Percentiles rank a stretch among this genome's conserved stretches.
Conservation (phyloP, 108 stramenopile species). For the Fragilariopsis cylindrus region DNA sequence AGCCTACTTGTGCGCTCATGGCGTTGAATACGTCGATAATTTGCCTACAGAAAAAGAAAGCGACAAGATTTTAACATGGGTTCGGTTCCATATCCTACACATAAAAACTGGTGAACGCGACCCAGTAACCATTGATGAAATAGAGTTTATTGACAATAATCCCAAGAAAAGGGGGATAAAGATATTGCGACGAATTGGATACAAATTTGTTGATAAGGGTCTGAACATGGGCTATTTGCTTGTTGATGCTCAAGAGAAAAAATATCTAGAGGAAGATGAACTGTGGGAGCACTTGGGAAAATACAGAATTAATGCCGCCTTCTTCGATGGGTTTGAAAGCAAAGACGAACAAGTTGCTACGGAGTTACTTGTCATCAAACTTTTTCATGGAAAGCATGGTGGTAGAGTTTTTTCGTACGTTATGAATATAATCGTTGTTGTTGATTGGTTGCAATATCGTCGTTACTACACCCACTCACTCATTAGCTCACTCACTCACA, state of each 20-base stretch:
- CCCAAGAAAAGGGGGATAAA: background rate
- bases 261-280: background rate
- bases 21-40: conserved; percentile 1
- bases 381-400: background rate
- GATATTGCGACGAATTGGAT: conserved; percentile 1
- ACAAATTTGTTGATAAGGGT: background rate
- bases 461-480: background rate
- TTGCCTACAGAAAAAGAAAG: background rate
- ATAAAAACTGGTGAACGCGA: background rate
- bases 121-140: background rate
- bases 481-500: background rate
- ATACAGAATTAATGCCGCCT: background rate
- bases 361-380: conserved; percentile 4
- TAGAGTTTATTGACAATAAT: background rate
- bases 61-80: conserved; percentile 3
- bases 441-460: background rate
- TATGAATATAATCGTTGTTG: background rate
- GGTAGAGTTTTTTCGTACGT: background rate
- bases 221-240: background rate
- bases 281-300: conserved; percentile 11
- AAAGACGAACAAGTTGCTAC: background rate
- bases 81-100: conserved; percentile 2
- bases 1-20: conserved; percentile 8
- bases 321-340: conserved; percentile 2
- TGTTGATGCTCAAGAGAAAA: background rate